A percentile compares a stretch with the other conserved stretches of the same genome.
These are phyloP conservation scores for Amanita exitialis DNA, from an alignment of 768 basidiomycete genomes.

Conservation along the genomic window DNA sequence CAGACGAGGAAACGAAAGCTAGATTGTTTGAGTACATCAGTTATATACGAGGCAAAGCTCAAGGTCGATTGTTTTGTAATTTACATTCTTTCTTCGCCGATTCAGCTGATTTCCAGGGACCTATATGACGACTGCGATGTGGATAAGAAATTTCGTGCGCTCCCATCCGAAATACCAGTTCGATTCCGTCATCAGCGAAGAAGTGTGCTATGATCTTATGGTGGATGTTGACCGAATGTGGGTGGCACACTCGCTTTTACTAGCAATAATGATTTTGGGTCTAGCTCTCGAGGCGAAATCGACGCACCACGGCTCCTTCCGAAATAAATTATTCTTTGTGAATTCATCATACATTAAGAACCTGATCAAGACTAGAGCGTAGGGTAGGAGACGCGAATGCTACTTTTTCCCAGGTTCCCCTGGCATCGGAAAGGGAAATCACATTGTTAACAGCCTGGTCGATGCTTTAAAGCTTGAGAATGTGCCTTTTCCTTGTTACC, in stretches of 20 bases:
- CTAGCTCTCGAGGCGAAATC: not conserved
- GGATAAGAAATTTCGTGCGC: constrained; percentile 8
- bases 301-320: not conserved
- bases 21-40: not conserved
- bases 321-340: not conserved
- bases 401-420: too few species aligned
- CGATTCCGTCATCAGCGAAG: constrained; percentile 6
- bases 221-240: constrained; percentile 3
- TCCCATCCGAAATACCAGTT: constrained; percentile 6
- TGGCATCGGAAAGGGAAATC: too few species aligned
- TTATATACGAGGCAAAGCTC: constrained; percentile 4
- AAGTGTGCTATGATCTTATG: constrained; percentile 7
- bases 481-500: constrained; percentile 15
- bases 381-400: too few species aligned
- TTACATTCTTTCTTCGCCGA: not conserved
- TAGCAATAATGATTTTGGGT: not conserved
- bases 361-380: too few species aligned
- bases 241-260: not conserved
- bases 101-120: constrained; percentile 1
- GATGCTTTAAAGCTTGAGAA: not conserved
- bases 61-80: not conserved
- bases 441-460: too few species aligned
- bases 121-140: constrained; percentile 6
- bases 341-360: too few species aligned
- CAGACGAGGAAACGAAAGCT: not conserved